phyloP scores from a whole-genome alignment of 176 grass and related monocot species.

The Areca catechu region DNA sequence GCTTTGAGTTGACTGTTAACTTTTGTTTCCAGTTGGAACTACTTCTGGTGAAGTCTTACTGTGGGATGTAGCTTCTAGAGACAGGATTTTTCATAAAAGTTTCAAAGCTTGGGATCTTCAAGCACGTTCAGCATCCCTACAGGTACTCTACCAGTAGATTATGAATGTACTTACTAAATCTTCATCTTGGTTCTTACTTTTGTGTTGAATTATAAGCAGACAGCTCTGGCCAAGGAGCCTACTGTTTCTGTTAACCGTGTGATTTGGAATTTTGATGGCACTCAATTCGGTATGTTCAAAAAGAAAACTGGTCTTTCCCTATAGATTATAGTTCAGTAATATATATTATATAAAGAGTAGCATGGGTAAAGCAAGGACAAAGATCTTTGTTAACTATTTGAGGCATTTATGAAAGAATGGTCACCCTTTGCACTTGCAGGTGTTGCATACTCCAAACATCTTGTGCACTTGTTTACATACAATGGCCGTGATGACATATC shows the following conservation, averaged over 20 bases:
- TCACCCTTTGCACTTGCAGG: constrained; percentile 5
- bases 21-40: constrained; percentile 29
- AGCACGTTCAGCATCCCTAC: constrained; percentile 2
- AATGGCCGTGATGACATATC: background rate
- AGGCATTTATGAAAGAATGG: too few species aligned
- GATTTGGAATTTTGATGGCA: constrained; percentile 23
- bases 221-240: constrained; percentile 12
- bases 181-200: too few species aligned
- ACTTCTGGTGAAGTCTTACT: constrained; percentile 20
- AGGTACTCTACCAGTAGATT: constrained; percentile 9
- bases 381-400: too few species aligned
- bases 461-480: constrained; percentile 23
- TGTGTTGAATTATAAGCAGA: constrained; percentile 1
- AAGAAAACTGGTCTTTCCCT: too few species aligned
- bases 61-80: constrained; percentile 21
- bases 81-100: constrained; percentile 12
- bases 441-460: constrained; percentile 20
- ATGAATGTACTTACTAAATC: too few species aligned
- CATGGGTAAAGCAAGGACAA: too few species aligned
- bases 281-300: constrained; percentile 21
- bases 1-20: background rate
- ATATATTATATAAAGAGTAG: too few species aligned
- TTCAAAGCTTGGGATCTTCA: constrained; percentile 18
- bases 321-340: too few species aligned
- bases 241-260: constrained; percentile 23